These are phyloP conservation scores for Penicillium capsulatum DNA, from an alignment of 2,329 filamentous ascomycete species.

Conservation along the genomic window DNA sequence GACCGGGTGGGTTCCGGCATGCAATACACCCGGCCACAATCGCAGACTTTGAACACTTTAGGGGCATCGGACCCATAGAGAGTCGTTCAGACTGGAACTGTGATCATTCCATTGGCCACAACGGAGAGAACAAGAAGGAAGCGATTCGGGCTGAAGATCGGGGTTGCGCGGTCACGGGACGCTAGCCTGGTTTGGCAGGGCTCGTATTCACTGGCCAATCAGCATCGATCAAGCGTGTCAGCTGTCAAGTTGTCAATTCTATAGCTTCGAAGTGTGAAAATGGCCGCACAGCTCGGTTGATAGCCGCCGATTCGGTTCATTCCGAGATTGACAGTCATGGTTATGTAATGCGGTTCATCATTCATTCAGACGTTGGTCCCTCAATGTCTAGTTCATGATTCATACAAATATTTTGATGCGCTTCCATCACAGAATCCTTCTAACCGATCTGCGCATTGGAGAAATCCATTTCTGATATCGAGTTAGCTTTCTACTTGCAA, in stretches of 20 bases:
- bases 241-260: too few relatives aligned
- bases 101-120: neutral
- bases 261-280: too few relatives aligned
- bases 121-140: neutral
- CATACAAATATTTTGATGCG: constrained; percentile 17
- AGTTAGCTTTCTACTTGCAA: constrained; percentile 9
- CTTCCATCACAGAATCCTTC: constrained; percentile 8
- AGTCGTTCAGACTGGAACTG: too few relatives aligned
- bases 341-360: constrained; percentile 18
- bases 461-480: constrained; percentile 59
- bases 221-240: too few relatives aligned
- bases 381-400: constrained; percentile 19
- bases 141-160: constrained; percentile 1
- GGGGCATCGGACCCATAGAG: too few relatives aligned
- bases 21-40: too few relatives aligned
- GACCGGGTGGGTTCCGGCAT: too few relatives aligned
- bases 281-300: too few relatives aligned
- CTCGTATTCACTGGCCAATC: constrained; percentile 19
- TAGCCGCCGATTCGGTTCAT: too few relatives aligned
- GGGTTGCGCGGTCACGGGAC: constrained; percentile 2
- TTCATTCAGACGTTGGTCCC: constrained; percentile 10
- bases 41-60: too few relatives aligned
- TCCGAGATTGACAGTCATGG: too few relatives aligned
- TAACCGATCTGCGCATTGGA: constrained; percentile 59
- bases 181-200: constrained; percentile 19